Evolutionary conservation across 805 yeast genomes (phyloP), one percentile per base, ranked within the genome.

Genomic region (Hanseniaspora lindneri): DNA sequence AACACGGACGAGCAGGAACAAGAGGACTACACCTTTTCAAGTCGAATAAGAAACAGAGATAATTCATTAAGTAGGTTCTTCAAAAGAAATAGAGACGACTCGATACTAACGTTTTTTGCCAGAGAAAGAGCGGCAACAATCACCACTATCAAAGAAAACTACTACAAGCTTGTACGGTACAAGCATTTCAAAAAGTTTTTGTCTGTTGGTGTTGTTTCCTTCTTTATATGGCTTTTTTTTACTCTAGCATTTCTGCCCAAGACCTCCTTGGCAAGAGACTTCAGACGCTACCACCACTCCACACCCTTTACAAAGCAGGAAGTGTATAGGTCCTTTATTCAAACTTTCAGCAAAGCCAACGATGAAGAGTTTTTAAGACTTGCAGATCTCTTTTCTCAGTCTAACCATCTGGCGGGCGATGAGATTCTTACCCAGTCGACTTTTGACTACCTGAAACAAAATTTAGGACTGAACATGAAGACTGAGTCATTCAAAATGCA

Each of bases 181-280:
- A 53, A 60, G 37, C 65, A 63, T 50, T 60, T 58, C 51, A 55
- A 56, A 43, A 58, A 58, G 42, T 63, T 64, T 49, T 28, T 53
- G 2, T 55, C 51, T 23, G 44, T 60, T 19, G 24, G 60, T 11
- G 24, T 58, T 11, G 55, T 57, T 47, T 44, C 62, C 55, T 14
- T 60, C 33, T 25, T 57, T 46, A 40, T 62, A 1, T 64, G 63
- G 52, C 24, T 76, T 14, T 67, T 74, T 2, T 77, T 83, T 58
- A 75, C 83, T 35, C 66, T 84, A 43, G 75, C 80, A 0, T 87
- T 87, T 60, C 67, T 86, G 14, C 96, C 95, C 1, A 64, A 95
- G 50, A 84, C 96, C 1, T 83, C 95, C 2, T 66, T 85, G 17
- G 76, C 82, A 43, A 67, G 95, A 54, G 96, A 88, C 62, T 76